Base-by-base conservation (phyloP, 108 stramenopile genomes). In the Cyclotella sp. region DNA sequence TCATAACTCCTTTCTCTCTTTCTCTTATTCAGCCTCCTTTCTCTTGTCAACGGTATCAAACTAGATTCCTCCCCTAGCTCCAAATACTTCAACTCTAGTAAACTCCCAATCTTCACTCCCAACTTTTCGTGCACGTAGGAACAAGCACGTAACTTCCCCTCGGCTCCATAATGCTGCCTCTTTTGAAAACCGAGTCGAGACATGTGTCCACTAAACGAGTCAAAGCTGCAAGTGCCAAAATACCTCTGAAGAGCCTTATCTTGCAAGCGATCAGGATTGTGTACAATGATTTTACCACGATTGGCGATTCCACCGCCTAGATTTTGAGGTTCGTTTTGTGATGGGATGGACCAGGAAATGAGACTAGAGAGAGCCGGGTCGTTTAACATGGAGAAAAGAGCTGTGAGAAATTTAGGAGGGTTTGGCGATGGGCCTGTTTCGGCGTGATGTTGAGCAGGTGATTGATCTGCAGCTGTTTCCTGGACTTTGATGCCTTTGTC, bases 211-310 rank as follows among this genome's bases (percentile, higher is more conserved):
- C 82, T 77, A 47, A 85, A 85, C 45, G 64, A 72, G 39, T 80
- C 76, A 62, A 78, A 85, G 58, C 81, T 85, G 67, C 76, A 82
- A 69, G 81, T 80, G 24, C 77, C 80, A 19, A 78, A 85, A 62
- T 85, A 85, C 15, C 60, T 76, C 18, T 72, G 54, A 26, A 85
- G 65, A 42, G 81, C 77, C n/a, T 60, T 28, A 5, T 72, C 72
- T 52, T 81, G 77, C 7, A 85, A 77, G 47, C 64, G 64, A 34
- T 78, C 70, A 12, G 95, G 95, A 57, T 88, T 70, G 73, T 93
- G 95, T 26, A 93, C 93, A 45, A 89, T 87, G 60, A 96, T 93
- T 64, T 77, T 70, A 19, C 84, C 84, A 40, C 70, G 63, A 51
- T 62, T 53, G 5, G 44, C 42, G 40, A 71, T 57, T 26, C 78